A percentile compares a stretch with the other conserved stretches of the same genome.
Evolutionary conservation across 2,329 filamentous ascomycete genomes (phyloP).

Genomic region (Sclerotinia sclerotiorum): DNA sequence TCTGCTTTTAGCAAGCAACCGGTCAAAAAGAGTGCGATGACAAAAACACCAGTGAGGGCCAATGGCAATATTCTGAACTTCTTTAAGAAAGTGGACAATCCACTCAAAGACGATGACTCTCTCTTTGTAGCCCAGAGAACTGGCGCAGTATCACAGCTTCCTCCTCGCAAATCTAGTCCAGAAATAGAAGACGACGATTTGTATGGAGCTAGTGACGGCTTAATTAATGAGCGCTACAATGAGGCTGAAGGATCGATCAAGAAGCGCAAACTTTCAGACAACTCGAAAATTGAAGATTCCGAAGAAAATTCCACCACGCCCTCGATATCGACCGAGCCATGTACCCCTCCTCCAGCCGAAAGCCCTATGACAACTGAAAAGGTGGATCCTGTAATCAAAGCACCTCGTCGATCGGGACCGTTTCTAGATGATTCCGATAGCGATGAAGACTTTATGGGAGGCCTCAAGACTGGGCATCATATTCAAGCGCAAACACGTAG

Average conservation of each 20-base stretch:
- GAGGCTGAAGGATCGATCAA: slow-evolving; percentile 44
- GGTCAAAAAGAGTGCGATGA: slow-evolving; percentile 31
- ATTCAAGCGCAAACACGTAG: neutral
- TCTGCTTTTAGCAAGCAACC: slow-evolving; percentile 25
- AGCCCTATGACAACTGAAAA: neutral
- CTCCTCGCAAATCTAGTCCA: slow-evolving; percentile 20
- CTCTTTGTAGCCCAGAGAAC: slow-evolving; percentile 52
- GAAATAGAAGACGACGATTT: slow-evolving; percentile 34
- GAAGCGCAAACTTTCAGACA: slow-evolving; percentile 44
- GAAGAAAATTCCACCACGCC: slow-evolving; percentile 14
- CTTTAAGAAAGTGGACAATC: slow-evolving; percentile 65
- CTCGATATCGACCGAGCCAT: slow-evolving; percentile 12
- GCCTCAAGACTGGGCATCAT: neutral
- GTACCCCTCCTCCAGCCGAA: slow-evolving; percentile 2
- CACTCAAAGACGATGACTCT: slow-evolving; percentile 49
- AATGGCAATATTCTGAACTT: slow-evolving; percentile 72
- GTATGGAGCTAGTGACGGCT: slow-evolving; percentile 29
- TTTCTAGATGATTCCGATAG: slow-evolving; percentile 71
- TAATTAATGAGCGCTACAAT: slow-evolving; percentile 42
- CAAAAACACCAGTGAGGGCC: slow-evolving; percentile 38
- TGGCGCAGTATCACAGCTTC: slow-evolving; percentile 19
- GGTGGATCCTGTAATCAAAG: slow-evolving; percentile 25
- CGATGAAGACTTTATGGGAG: slow-evolving; percentile 44
- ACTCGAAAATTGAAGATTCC: neutral
- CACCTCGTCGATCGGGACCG: slow-evolving; percentile 50